Evolutionary conservation across 208 protist species (phyloP), one percentile per base, ranked within the genome.

Genomic region (Leishmania lainsoni): DNA sequence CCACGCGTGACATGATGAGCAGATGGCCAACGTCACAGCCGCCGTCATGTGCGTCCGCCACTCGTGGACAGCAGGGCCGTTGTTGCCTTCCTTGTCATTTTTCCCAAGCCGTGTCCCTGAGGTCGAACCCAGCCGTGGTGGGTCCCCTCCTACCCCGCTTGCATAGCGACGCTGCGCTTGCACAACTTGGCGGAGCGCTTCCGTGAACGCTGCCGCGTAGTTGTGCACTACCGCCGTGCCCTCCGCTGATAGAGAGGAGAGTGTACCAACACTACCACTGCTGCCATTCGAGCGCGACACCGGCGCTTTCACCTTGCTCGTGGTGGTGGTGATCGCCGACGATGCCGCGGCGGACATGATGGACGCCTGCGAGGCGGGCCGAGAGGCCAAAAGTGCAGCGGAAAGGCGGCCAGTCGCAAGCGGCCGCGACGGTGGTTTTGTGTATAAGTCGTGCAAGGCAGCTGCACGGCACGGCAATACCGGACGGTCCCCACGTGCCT

Each of bases 141-240:
- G 14, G 6, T 20, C 75, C 54, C 45, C 75, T 5, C 26, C 59
- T 9, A 35, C 58, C 32, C n/a, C 32, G 32, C 16, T 61, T 32
- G 17, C 32, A 12, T 74, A 42, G 45, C 58, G 61, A 5, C 72
- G 77, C 49, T 83, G 76, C 59, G 61, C 61, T 16, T 80, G 69
- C 63, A 86, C 86, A 5, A 56, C 52, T 26, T 74, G 80, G 42
- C 80, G 82, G 49, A 86, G 66, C 32, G 81, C 51, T 26, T 48
- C 80, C 14, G 69, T 73, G 51, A 79, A 84, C 59, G 72, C 22
- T 10, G 75, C 83, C 1, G 72, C 83, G 63, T 65, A 79, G 80
- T 69, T 89, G 65, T 70, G 66, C n/a, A 76, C 74, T 0, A 89
- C 86, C 5, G 80, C 86, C 5, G 78, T 87, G 56, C 83, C 86